phyloP scores from a whole-genome alignment of 1,284 basidiomycete species.

The Cryptococcus deneoformans region DNA sequence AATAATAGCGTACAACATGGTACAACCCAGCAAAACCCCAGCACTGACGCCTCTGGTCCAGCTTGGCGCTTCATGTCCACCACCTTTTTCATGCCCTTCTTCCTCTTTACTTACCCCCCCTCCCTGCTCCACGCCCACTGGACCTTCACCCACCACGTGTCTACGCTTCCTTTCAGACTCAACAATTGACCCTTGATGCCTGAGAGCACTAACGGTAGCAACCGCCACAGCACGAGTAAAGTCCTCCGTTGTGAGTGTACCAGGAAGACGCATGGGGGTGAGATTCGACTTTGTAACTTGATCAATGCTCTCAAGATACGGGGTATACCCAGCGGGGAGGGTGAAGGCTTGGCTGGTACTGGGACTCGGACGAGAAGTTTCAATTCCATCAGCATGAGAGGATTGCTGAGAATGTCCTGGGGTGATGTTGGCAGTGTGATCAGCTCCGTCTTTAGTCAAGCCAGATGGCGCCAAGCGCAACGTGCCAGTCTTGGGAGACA shows the following conservation, averaged over 20 bases:
- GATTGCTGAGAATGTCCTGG: neutral
- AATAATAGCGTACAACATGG: conserved; percentile 90
- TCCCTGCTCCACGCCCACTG: neutral
- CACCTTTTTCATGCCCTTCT: conserved; percentile 56
- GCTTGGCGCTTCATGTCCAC: conserved; percentile 92
- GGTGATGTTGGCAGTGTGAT: neutral
- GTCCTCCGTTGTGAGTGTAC: conserved; percentile 74
- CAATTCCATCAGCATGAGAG: neutral
- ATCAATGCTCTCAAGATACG: conserved; percentile 67
- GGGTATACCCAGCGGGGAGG: conserved; percentile 54
- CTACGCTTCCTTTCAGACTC: conserved; percentile 8
- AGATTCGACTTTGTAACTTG: conserved; percentile 36
- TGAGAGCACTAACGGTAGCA: conserved; percentile 78
- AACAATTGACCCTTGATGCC: conserved; percentile 58
- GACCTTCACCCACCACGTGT: neutral
- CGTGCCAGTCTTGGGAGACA: neutral
- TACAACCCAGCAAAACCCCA: conserved; percentile 83
- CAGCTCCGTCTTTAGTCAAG: neutral
- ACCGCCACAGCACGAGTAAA: conserved; percentile 87
- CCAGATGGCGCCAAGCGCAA: neutral
- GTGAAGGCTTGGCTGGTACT: conserved; percentile 14
- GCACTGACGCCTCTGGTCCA: conserved; percentile 87
- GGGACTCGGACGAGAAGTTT: neutral
- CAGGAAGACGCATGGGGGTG: conserved; percentile 60
- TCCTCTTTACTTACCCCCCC: conserved; percentile 5